phyloP scores from a whole-genome alignment of 805 yeast genomes.

The Blastobotrys terrestris region DNA sequence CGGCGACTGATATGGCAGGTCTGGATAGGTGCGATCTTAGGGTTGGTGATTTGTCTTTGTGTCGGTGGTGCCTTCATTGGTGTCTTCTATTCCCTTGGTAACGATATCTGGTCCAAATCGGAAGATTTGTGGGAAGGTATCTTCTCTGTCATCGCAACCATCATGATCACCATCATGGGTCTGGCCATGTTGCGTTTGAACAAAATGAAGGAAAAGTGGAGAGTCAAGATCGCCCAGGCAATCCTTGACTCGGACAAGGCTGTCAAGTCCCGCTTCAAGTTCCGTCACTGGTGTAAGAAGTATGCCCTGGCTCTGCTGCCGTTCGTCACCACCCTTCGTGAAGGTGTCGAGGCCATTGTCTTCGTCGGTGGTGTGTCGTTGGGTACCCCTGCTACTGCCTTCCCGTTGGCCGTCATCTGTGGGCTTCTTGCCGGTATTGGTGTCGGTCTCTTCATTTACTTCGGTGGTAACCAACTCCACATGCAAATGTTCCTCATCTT shows the following conservation, averaged over 20 bases:
- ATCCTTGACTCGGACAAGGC: slow-evolving; percentile 49
- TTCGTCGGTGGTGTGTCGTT: slow-evolving; percentile 95
- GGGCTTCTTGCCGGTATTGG: slow-evolving; percentile 75
- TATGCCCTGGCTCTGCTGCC: slow-evolving; percentile 89
- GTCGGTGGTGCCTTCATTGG: slow-evolving; percentile 94
- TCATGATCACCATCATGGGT: slow-evolving; percentile 90
- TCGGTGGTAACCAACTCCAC: slow-evolving; percentile 76
- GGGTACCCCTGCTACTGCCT: slow-evolving; percentile 56
- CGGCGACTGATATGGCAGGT: slow-evolving; percentile 68
- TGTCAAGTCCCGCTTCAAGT: slow-evolving; percentile 30
- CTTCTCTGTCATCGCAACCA: slow-evolving; percentile 82
- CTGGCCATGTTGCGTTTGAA: slow-evolving; percentile 92
- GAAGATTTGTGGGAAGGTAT: slow-evolving; percentile 98
- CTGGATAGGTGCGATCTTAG: slow-evolving; percentile 74
- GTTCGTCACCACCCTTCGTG: slow-evolving; percentile 85
- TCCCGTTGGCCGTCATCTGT: slow-evolving; percentile 87
- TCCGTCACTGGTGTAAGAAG: slow-evolving; percentile 46
- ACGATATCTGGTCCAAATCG: slow-evolving; percentile 77
- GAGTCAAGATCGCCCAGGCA: slow-evolving; percentile 86
- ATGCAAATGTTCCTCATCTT: slow-evolving; percentile 79
- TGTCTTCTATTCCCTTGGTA: slow-evolving; percentile 73
- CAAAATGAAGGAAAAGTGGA: slow-evolving; percentile 96
- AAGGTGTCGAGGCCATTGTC: slow-evolving; percentile 94
- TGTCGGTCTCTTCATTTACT: slow-evolving; percentile 68
- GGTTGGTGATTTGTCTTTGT: slow-evolving; percentile 70